Conservation (phyloP, 345 rosid species). For the Aquilaria malaccensis region DNA sequence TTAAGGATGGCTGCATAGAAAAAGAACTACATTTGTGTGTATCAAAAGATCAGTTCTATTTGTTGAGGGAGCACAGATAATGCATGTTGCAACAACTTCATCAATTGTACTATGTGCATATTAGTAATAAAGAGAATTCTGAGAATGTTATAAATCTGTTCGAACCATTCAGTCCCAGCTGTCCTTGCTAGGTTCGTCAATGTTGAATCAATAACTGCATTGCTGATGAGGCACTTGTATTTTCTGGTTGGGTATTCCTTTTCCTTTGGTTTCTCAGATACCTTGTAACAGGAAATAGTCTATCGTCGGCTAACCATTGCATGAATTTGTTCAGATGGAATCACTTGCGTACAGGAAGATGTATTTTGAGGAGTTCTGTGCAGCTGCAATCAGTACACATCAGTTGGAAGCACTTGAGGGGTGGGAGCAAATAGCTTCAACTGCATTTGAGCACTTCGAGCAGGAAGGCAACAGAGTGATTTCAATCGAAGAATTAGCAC, state of each 20-base stretch:
- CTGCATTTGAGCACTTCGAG: slow-evolving; percentile 58
- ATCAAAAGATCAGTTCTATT: no score
- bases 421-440: slow-evolving; percentile 56
- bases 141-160: no score
- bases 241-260: neutral
- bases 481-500: slow-evolving; percentile 56
- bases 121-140: no score
- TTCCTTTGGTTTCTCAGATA: neutral
- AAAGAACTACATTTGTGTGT: no score
- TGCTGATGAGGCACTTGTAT: neutral
- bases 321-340: slow-evolving; percentile 39
- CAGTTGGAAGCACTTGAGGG: slow-evolving; percentile 59
- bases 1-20: no score
- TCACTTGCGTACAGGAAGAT: slow-evolving; percentile 56
- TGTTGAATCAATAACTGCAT: no score
- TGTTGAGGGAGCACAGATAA: no score
- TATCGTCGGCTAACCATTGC: neutral
- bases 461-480: slow-evolving; percentile 57
- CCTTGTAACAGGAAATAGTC: no score
- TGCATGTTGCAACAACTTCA: no score
- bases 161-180: no score
- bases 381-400: slow-evolving; percentile 59
- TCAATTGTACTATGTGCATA: no score
- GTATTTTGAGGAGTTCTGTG: slow-evolving; percentile 71
- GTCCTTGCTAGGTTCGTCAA: no score